Evolutionary conservation across 805 yeast species (phyloP).

Genomic region (Cyberlindnera mississippiensis): DNA sequence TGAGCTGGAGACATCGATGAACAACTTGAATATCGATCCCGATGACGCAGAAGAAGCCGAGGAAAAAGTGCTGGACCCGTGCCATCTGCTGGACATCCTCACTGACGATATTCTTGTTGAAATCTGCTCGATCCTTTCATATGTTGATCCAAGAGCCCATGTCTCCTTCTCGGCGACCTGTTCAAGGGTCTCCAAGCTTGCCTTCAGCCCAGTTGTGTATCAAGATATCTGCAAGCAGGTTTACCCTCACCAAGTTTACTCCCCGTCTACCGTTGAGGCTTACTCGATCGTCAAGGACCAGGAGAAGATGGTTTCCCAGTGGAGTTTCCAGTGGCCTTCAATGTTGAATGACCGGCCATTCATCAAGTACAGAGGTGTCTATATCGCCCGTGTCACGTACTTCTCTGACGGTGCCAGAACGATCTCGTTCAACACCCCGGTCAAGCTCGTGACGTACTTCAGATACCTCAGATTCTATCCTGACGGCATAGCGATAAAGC

Average conservation of each 20-base stretch:
- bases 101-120: constrained; percentile 57
- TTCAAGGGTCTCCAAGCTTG: constrained; percentile 49
- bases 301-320: constrained; percentile 34
- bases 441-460: constrained; percentile 82
- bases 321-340: constrained; percentile 35
- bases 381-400: constrained; percentile 81
- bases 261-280: constrained; percentile 37
- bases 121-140: constrained; percentile 45
- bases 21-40: too few species aligned
- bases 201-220: constrained; percentile 53
- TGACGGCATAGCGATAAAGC: constrained; percentile 69
- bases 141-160: constrained; percentile 59
- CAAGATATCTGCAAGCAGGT: constrained; percentile 44
- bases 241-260: constrained; percentile 53
- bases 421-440: constrained; percentile 57
- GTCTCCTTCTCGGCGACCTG: constrained; percentile 58
- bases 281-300: constrained; percentile 35
- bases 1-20: constrained; percentile 8
- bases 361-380: constrained; percentile 76
- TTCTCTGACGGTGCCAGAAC: constrained; percentile 77
- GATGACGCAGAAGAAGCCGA: too few species aligned
- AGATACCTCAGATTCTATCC: constrained; percentile 78
- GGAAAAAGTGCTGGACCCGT: constrained; percentile 32
- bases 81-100: constrained; percentile 39
- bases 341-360: constrained; percentile 61